Conservation (phyloP, 352 stramenopile species). For the Phytophthora sp. region DNA sequence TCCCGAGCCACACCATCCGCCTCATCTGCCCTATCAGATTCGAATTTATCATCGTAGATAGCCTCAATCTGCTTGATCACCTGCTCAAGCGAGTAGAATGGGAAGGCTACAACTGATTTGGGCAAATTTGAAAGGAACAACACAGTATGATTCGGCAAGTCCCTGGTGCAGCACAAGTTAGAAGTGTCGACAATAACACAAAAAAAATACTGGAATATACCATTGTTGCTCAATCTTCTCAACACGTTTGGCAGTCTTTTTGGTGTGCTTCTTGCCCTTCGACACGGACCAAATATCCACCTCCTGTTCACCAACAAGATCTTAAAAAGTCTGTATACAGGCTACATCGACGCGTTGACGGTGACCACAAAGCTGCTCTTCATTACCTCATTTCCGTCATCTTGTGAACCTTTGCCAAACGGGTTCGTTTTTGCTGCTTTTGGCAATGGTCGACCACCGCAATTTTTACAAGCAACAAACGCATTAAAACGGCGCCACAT, state of each 20-base stretch:
- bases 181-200: no score
- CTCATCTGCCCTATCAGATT: constrained; percentile 60
- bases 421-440: constrained; percentile 29
- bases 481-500: constrained; percentile 77
- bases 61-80: constrained; percentile 66
- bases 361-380: background rate
- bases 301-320: constrained; percentile 41
- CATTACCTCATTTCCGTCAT: constrained; percentile 26
- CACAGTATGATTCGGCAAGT: constrained; percentile 49
- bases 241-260: constrained; percentile 47
- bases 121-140: constrained; percentile 79
- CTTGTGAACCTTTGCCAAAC: constrained; percentile 6
- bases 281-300: constrained; percentile 67
- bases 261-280: constrained; percentile 49
- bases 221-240: constrained; percentile 59
- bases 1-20: constrained; percentile 64
- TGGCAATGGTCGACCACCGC: constrained; percentile 52
- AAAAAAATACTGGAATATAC: constrained; percentile 24
- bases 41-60: constrained; percentile 84
- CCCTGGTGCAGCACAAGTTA: constrained; percentile 28
- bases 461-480: constrained; percentile 76
- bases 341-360: background rate
- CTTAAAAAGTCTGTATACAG: no score
- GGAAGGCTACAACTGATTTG: constrained; percentile 73
- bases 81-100: constrained; percentile 57